A percentile compares a stretch with the other conserved stretches of the same genome.
These are phyloP conservation scores for Asterella californica DNA, from an alignment of 225 moss, liverwort and hornwort genomes.

Conservation along the genomic window DNA sequence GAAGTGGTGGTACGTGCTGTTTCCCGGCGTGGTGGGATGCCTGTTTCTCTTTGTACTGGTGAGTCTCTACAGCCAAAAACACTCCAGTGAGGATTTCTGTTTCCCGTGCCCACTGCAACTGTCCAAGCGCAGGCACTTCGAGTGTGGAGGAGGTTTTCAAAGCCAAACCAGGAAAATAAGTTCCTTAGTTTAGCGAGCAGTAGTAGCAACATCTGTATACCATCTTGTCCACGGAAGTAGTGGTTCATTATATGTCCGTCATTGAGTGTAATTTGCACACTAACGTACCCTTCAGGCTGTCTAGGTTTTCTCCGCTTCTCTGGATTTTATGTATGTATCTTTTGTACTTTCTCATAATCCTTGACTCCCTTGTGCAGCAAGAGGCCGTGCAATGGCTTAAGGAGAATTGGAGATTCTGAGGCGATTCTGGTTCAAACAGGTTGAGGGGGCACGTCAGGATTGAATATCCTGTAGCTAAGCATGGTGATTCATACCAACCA, in stretches of 20 bases:
- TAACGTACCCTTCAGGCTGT: neutral
- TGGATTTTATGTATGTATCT: neutral
- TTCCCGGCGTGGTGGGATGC: slow-evolving; percentile 37
- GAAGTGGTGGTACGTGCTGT: slow-evolving; percentile 44
- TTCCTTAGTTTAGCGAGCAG: neutral
- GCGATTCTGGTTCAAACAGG: no score
- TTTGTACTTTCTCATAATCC: neutral
- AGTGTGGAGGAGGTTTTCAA: no score
- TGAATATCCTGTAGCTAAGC: no score
- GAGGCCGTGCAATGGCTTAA: slow-evolving; percentile 35
- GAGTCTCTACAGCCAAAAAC: neutral
- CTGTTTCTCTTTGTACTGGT: slow-evolving; percentile 46
- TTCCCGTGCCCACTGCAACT: neutral
- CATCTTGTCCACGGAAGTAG: neutral
- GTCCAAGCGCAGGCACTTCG: no score
- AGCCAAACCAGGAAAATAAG: neutral
- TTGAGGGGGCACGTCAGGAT: no score
- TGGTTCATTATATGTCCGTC: neutral
- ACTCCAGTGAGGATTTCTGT: neutral
- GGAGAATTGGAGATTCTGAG: slow-evolving; percentile 42
- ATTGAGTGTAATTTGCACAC: neutral
- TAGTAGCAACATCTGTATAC: neutral
- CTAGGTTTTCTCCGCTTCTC: neutral
- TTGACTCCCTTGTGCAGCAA: slow-evolving; percentile 31
- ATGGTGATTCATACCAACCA: no score